A percentile compares a stretch with the other conserved stretches of the same genome.
phyloP scores from a whole-genome alignment of 2,329 filamentous ascomycete genomes.

The Byssoonygena ceratinophila region DNA sequence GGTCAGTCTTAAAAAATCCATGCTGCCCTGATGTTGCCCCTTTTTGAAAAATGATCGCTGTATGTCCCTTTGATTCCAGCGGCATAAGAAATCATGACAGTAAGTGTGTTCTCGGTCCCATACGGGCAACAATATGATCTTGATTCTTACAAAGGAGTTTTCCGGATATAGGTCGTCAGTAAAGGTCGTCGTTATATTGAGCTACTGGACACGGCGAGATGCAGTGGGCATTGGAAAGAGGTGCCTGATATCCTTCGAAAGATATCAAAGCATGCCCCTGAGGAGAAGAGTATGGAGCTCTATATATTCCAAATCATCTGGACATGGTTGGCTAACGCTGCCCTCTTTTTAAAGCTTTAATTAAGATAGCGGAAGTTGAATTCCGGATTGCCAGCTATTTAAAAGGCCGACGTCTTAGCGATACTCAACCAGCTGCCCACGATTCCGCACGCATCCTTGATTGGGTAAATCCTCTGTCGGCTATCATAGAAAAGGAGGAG shows the following conservation, averaged over 20 bases:
- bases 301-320: neutral
- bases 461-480: conserved; percentile 32
- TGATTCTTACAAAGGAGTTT: neutral
- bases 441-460: conserved; percentile 28
- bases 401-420: conserved; percentile 24
- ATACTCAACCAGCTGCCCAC: conserved; percentile 22
- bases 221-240: conserved; percentile 74
- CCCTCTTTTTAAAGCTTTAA: conserved; percentile 45
- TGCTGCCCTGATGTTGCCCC: neutral
- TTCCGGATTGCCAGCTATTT: conserved; percentile 51
- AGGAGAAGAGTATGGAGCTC: conserved; percentile 56
- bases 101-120: neutral
- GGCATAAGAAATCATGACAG: conserved; percentile 12
- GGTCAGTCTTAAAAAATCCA: neutral
- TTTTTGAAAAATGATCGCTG: neutral
- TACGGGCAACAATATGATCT: neutral
- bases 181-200: conserved; percentile 77
- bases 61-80: neutral
- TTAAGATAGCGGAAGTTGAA: conserved; percentile 60
- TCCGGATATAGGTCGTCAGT: conserved; percentile 34
- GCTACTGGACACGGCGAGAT: conserved; percentile 75
- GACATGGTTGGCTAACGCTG: neutral
- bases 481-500: conserved; percentile 48
- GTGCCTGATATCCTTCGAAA: conserved; percentile 86
- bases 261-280: conserved; percentile 83